Evolutionary conservation across 208 protist genomes (phyloP).

Genomic region (Acanthamoeba pearcei): DNA sequence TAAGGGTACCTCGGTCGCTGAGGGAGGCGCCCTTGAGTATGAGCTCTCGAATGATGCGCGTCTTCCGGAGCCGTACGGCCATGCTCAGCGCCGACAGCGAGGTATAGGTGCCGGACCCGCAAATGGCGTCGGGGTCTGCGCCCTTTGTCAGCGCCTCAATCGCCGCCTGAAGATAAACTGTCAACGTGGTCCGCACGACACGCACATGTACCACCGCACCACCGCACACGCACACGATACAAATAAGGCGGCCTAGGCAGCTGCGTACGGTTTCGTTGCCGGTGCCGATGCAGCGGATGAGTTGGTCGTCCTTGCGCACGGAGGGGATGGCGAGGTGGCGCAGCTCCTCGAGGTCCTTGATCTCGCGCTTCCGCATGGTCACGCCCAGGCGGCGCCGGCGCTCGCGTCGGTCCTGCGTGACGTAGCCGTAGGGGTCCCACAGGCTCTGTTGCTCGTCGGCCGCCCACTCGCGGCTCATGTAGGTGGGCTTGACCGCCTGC

Average conservation of each 20-base stretch:
- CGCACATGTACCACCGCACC: not conserved
- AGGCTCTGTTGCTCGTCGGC: not conserved
- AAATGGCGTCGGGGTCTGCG: slow-evolving; percentile 36
- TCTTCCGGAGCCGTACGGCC: not conserved
- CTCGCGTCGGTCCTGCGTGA: not conserved
- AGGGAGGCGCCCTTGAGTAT: not conserved
- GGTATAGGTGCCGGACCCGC: not conserved
- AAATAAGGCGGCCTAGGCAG: not conserved
- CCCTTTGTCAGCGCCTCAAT: not conserved
- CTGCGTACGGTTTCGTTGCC: not conserved
- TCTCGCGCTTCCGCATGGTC: not conserved
- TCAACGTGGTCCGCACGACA: not conserved
- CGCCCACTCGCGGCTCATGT: not conserved
- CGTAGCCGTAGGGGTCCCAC: slow-evolving; percentile 26
- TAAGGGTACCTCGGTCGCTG: not conserved
- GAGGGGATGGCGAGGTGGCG: slow-evolving; percentile 13
- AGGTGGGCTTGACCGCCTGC: not conserved
- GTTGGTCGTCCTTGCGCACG: slow-evolving; percentile 42
- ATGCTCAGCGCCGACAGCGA: slow-evolving; percentile 29
- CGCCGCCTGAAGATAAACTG: not conserved
- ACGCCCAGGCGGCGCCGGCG: slow-evolving; percentile 5
- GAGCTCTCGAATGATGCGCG: not conserved
- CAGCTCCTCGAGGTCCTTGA: not conserved
- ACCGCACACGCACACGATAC: not conserved
- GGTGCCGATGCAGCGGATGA: slow-evolving; percentile 17